Evolutionary conservation across 257 asterid species (phyloP), one percentile per base, ranked within the genome.

Genomic region (Solanum etuberosum): DNA sequence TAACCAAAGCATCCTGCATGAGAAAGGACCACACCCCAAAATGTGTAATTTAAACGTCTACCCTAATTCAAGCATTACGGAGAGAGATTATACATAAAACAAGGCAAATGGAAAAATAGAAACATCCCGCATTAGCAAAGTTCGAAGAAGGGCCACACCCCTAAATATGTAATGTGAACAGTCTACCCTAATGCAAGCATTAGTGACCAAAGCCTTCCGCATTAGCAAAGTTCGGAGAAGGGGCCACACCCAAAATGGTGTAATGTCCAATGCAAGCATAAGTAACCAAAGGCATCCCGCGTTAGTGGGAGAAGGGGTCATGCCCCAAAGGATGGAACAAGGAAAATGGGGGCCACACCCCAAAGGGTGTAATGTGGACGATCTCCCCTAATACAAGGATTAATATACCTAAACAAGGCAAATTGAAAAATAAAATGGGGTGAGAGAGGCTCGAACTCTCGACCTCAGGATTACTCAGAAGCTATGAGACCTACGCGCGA

Each of bases 401-500:
- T 51, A 51, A 9, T 51, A 51, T 15, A 51, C 61, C 21, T 48
- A 48, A 15, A 15, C 9, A 48, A 48, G 21, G 59, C 59, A 15
- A 51, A 51, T 16, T n/a, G 1, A 51, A 68, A 37, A 37, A 10
- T 0, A 6, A 0, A 3, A 4, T 93, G 95, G 98, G 94, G 96
- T 93, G 96, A 93, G 96, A 95, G 96, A 95, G 98, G 95, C 96
- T 95, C 95, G 95, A 95, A 94, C 96, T 94, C 95, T 94, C 96
- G 95, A 95, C 97, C 98, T 92, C 97, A 93, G 97, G 97, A 94
- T 94, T 0, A 91, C 98, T 95, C 95, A 89, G 90, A 80, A 91
- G 95, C 96, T 96, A 95, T 93, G 96, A 96, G 99, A 93, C 98
- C 98, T 95, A 94, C 96, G 97, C 98, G 98, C 97, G 94, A 96